phyloP scores from a whole-genome alignment of 2,329 filamentous ascomycete species.

The Colletotrichum tabaci region DNA sequence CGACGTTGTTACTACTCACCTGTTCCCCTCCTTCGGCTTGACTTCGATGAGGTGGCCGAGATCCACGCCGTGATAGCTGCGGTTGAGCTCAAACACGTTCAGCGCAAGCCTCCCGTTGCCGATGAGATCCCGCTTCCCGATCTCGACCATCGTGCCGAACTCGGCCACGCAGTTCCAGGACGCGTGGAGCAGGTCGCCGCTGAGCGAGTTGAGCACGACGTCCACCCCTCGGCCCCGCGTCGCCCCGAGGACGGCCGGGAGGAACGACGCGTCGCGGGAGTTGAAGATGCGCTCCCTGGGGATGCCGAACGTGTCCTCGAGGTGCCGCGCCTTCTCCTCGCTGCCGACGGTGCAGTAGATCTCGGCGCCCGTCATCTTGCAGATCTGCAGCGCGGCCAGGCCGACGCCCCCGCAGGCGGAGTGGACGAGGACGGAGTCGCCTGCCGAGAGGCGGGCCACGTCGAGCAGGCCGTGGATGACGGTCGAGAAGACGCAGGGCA shows the following conservation, averaged over 20 bases:
- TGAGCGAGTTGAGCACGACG: constrained; percentile 54
- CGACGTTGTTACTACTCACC: neutral
- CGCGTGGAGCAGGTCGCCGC: constrained; percentile 54
- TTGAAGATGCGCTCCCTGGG: constrained; percentile 50
- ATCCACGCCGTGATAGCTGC: constrained; percentile 46
- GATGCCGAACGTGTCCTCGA: constrained; percentile 49
- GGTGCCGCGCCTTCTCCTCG: constrained; percentile 49
- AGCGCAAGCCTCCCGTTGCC: constrained; percentile 59
- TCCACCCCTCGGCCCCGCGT: constrained; percentile 49
- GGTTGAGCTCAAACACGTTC: constrained; percentile 47
- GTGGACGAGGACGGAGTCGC: constrained; percentile 49
- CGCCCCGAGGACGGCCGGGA: constrained; percentile 43
- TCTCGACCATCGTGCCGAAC: constrained; percentile 58
- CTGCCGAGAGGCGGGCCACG: constrained; percentile 47
- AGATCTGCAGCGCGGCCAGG: constrained; percentile 47
- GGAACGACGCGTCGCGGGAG: constrained; percentile 50
- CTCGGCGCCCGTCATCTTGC: constrained; percentile 50
- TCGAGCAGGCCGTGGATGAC: constrained; percentile 52
- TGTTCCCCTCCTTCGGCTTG: constrained; percentile 19
- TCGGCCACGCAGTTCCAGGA: constrained; percentile 58
- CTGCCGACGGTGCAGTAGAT: constrained; percentile 53
- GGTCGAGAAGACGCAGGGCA: constrained; percentile 54
- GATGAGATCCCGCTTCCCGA: constrained; percentile 57
- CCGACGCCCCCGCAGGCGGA: constrained; percentile 49
- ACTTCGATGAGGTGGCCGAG: constrained; percentile 33